A percentile compares a stretch with the other conserved stretches of the same genome.
phyloP scores from a whole-genome alignment of 257 asterid genomes.

The Gardenia jasminoides region DNA sequence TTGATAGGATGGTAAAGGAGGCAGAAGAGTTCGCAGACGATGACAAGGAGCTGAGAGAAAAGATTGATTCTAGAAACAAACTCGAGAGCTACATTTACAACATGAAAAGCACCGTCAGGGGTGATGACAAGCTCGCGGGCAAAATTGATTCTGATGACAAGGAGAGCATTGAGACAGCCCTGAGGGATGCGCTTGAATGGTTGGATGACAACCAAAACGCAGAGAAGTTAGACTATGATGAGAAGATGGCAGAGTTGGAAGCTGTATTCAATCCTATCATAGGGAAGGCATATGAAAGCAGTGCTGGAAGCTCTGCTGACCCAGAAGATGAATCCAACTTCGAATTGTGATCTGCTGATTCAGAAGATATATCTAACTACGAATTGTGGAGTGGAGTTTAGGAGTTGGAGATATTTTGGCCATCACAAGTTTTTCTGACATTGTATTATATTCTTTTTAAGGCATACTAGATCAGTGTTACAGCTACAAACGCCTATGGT shows the following conservation, averaged over 20 bases:
- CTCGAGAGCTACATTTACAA: slow-evolving; percentile 71
- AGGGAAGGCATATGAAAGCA: slow-evolving; percentile 65
- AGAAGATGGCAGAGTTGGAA: slow-evolving; percentile 79
- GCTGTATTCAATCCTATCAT: slow-evolving; percentile 71
- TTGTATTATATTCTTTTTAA: too few relatives aligned
- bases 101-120: slow-evolving; percentile 73
- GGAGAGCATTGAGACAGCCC: slow-evolving; percentile 67
- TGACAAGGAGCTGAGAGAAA: slow-evolving; percentile 50
- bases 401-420: too few relatives aligned
- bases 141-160: slow-evolving; percentile 68
- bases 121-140: slow-evolving; percentile 77
- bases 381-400: too few relatives aligned
- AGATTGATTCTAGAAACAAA: slow-evolving; percentile 65
- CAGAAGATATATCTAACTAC: too few relatives aligned
- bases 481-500: too few relatives aligned
- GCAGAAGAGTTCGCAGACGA: slow-evolving; percentile 63
- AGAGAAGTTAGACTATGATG: slow-evolving; percentile 75
- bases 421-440: too few relatives aligned
- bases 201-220: slow-evolving; percentile 72
- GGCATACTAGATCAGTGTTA: too few relatives aligned
- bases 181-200: slow-evolving; percentile 80
- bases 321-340: slow-evolving; percentile 55
- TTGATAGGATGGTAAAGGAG: slow-evolving; percentile 51
- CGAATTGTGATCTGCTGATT: slow-evolving; percentile 36
- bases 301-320: slow-evolving; percentile 46